Conservation (phyloP, 306 rosid species). For the Glycine tomentella region DNA sequence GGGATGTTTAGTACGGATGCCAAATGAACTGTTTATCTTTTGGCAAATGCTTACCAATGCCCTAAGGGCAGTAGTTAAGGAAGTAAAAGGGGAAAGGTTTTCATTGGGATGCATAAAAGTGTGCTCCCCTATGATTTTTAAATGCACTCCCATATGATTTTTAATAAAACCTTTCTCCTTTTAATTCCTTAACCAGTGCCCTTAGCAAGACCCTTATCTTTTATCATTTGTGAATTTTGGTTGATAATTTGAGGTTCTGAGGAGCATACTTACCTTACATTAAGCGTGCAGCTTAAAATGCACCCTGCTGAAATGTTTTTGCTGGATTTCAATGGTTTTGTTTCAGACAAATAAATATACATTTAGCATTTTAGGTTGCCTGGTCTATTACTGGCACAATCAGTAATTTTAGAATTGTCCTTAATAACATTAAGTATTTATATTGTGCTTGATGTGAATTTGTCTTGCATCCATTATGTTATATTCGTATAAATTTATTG, state of each 20-base stretch:
- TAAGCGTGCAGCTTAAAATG: not conserved
- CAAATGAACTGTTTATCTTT: too few relatives aligned
- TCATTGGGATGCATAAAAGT: too few relatives aligned
- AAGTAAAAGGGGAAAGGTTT: too few relatives aligned
- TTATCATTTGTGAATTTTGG: not conserved
- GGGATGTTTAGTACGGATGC: too few relatives aligned
- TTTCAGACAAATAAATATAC: not conserved
- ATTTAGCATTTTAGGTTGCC: not conserved
- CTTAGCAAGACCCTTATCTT: too few relatives aligned
- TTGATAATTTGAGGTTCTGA: not conserved
- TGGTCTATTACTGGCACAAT: constrained; percentile 14
- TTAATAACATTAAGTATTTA: not conserved
- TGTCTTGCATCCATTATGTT: not conserved
- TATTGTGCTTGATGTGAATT: constrained; percentile 13
- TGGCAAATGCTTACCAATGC: too few relatives aligned
- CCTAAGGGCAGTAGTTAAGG: too few relatives aligned
- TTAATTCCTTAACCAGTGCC: too few relatives aligned
- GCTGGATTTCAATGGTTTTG: constrained; percentile 25
- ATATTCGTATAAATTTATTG: not conserved
- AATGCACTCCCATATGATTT: too few relatives aligned
- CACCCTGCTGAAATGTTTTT: constrained; percentile 19
- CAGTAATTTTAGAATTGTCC: not conserved
- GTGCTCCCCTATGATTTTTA: too few relatives aligned
- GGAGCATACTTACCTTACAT: not conserved
- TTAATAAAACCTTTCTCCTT: too few relatives aligned